Evolutionary conservation across 306 rosid species (phyloP), one percentile per base, ranked within the genome.

Genomic region (Parietaria judaica): DNA sequence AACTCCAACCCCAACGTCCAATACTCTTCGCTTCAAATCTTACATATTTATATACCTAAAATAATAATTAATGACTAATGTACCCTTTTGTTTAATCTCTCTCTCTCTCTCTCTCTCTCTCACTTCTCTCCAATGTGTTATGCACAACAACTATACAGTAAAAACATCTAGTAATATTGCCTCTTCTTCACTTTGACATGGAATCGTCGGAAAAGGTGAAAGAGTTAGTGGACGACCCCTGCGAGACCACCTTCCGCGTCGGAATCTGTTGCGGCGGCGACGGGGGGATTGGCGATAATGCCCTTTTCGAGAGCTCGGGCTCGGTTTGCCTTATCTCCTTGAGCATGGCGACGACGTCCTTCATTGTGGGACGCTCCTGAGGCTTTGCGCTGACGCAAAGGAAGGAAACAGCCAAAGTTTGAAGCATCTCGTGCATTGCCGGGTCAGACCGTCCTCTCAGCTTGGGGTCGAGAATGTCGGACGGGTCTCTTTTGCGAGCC

Each of bases 291-390:
- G 68, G 36, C 35, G 70, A 5, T 48, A 76, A 41, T 54, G 64
- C 79, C 39, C 80, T 79, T 71, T 88, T 88, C 35, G 71, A 34
- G 15, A 61, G 8, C 53, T 77, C 84, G 46, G 46, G 44, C 44
- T 11, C 37, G 39, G 17, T 54, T 11, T 76, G 83, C 57, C 84
- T 64, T 57, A 90, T 83, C 72, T 84, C 94, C 57, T 64, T 81
- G 36, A 90, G 94, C 97, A 90, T 83, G 7, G 87, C 86, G 36
- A 83, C 86, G 12, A 77, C 80, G 69, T 87, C 94, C 17, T 90
- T 84, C 95, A 90, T 90, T 14, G 72, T 71, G 6, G 97, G 97
- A 46, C 97, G 90, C 35, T 90, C 97, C 2, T 71, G 72, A 47
- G 83, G 54, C 60, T 59, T 31, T 2, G 39, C 43, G 66, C 74